phyloP scores from a whole-genome alignment of 2,329 filamentous ascomycete genomes.

The Penicillium aurantiogriseum region DNA sequence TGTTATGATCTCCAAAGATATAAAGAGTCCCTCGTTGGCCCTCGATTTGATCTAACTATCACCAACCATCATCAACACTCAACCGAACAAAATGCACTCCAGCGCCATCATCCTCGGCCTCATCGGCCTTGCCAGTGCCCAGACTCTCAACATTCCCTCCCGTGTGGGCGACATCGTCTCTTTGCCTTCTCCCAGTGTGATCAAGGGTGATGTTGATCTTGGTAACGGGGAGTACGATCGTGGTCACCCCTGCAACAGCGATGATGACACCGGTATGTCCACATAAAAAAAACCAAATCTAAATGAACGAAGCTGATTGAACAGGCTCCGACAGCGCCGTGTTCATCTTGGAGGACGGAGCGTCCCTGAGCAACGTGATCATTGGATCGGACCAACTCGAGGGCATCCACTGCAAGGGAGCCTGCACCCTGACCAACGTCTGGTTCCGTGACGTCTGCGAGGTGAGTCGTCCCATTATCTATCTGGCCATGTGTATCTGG shows the following conservation, averaged over 20 bases:
- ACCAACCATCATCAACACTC: background rate
- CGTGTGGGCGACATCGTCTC: constrained; percentile 7
- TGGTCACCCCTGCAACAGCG: constrained; percentile 4
- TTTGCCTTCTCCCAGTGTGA: constrained; percentile 8
- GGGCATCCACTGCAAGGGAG: constrained; percentile 49
- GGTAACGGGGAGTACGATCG: constrained; percentile 8
- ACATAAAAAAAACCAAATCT: background rate
- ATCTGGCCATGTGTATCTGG: background rate
- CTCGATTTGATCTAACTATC: constrained; percentile 1
- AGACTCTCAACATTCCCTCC: constrained; percentile 8
- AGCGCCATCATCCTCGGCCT: constrained; percentile 7
- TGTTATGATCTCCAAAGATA: constrained; percentile 3
- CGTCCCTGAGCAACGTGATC: constrained; percentile 49
- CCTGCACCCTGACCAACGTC: constrained; percentile 47
- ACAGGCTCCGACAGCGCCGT: constrained; percentile 35
- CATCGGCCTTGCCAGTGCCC: constrained; percentile 10
- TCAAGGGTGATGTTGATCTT: constrained; percentile 4
- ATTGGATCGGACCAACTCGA: constrained; percentile 49
- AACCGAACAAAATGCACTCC: constrained; percentile 6
- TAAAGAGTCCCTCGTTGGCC: background rate
- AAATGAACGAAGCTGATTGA: background rate
- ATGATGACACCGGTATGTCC: constrained; percentile 9
- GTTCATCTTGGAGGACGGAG: constrained; percentile 45
- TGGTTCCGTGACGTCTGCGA: constrained; percentile 53
- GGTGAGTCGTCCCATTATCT: constrained; percentile 13